Conservation (phyloP, 768 basidiomycete species). For the Lactarius hengduanensis region DNA sequence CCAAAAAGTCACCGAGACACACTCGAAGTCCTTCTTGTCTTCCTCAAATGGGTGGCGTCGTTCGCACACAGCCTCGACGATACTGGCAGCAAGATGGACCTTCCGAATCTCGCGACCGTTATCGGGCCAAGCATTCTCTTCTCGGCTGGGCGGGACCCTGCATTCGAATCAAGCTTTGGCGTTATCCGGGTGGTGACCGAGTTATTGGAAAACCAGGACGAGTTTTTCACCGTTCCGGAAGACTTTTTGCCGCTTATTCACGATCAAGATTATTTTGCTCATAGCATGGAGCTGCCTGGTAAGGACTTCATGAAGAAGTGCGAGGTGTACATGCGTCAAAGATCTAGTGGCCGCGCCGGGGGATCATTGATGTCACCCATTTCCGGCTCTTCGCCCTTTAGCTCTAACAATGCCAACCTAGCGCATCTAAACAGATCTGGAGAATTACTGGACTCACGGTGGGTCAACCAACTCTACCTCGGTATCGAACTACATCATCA, state of each 20-base stretch:
- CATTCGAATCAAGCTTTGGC: constrained; percentile 89
- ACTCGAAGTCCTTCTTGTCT: constrained; percentile 96
- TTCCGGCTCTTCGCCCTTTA: constrained; percentile 39
- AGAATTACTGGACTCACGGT: constrained; percentile 27
- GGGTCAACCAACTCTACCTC: background rate
- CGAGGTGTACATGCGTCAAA: constrained; percentile 82
- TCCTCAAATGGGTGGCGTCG: constrained; percentile 99
- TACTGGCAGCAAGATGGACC: constrained; percentile 98
- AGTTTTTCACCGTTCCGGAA: constrained; percentile 90
- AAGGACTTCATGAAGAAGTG: constrained; percentile 97
- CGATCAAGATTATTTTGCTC: constrained; percentile 91
- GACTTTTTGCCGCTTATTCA: constrained; percentile 85
- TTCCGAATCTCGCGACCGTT: constrained; percentile 93
- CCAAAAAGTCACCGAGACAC: constrained; percentile 96
- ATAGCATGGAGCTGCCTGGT: constrained; percentile 82
- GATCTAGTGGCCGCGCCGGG: constrained; percentile 56
- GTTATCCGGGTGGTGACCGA: constrained; percentile 84
- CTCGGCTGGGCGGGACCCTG: constrained; percentile 78
- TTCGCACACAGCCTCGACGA: constrained; percentile 98
- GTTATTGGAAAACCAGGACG: constrained; percentile 90
- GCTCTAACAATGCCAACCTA: constrained; percentile 36
- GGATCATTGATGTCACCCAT: constrained; percentile 38
- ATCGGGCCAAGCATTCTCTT: constrained; percentile 98
- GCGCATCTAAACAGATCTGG: constrained; percentile 25
- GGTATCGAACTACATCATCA: background rate